These are phyloP conservation scores for Lophium mytilinum DNA, from an alignment of 495 filamentous ascomycete species.

Conservation along the genomic window DNA sequence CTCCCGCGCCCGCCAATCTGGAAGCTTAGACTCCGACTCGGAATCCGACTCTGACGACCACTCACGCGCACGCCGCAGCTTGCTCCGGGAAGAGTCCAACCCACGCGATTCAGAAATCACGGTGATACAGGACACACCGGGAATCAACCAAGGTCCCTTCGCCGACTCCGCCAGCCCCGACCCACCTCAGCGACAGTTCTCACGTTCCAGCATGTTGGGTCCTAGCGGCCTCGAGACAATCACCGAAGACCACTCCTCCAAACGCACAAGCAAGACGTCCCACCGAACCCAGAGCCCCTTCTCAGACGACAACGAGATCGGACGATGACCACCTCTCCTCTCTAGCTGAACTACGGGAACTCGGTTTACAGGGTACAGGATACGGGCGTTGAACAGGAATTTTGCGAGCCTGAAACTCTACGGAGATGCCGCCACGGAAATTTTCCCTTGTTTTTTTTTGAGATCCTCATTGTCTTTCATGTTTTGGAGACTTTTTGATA, in stretches of 20 bases:
- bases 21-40: conserved; percentile 12
- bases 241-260: conserved; percentile 30
- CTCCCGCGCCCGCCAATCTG: conserved; percentile 17
- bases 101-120: conserved; percentile 20
- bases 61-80: conserved; percentile 15
- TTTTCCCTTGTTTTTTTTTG: too few species aligned
- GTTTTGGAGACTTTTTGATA: too few species aligned
- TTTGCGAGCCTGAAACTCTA: too few species aligned
- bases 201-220: conserved; percentile 8
- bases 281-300: conserved; percentile 23
- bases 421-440: too few species aligned
- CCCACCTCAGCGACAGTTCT: conserved; percentile 12
- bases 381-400: too few species aligned
- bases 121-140: conserved; percentile 21
- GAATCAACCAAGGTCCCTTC: conserved; percentile 22
- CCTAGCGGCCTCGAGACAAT: conserved; percentile 25
- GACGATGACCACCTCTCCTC: neutral
- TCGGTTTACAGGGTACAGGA: too few species aligned
- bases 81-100: conserved; percentile 15
- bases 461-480: too few species aligned
- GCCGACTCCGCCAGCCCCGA: conserved; percentile 24
- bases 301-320: conserved; percentile 23
- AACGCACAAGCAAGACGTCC: conserved; percentile 23
- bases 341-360: too few species aligned
- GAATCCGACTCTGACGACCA: conserved; percentile 26